These are phyloP conservation scores for Shiraia sp. DNA, from an alignment of 2,329 filamentous ascomycete genomes.

Conservation along the genomic window DNA sequence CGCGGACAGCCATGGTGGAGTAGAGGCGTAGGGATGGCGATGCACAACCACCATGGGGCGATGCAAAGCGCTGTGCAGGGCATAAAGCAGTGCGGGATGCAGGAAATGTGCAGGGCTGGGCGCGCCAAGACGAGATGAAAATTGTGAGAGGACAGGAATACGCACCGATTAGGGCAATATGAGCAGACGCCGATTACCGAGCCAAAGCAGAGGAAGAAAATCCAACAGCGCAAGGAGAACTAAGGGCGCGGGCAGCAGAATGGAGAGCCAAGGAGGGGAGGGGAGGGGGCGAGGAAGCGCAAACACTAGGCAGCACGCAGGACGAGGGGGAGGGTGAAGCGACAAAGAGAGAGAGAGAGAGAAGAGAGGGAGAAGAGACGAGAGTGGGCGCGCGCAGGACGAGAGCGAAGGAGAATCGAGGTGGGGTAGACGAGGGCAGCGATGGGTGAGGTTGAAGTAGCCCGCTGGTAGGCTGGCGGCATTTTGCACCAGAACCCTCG, in stretches of 20 bases:
- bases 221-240: slow-evolving; percentile 40
- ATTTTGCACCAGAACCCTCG: too few relatives aligned
- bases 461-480: slow-evolving; percentile 3
- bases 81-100: slow-evolving; percentile 3
- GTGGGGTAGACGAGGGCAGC: slow-evolving; percentile 31
- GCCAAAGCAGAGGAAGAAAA: slow-evolving; percentile 25
- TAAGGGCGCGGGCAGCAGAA: slow-evolving; percentile 15
- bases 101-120: slow-evolving; percentile 9
- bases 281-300: slow-evolving; percentile 7
- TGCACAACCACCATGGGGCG: slow-evolving; percentile 6
- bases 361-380: slow-evolving; percentile 8
- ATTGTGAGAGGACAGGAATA: slow-evolving; percentile 21
- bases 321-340: slow-evolving; percentile 8
- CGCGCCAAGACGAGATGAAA: slow-evolving; percentile 31
- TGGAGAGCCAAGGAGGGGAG: slow-evolving; percentile 1
- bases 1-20: not conserved
- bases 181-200: slow-evolving; percentile 11
- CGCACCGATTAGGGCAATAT: slow-evolving; percentile 28
- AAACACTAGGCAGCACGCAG: not conserved
- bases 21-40: not conserved
- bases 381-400: not conserved
- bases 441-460: slow-evolving; percentile 14
- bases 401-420: slow-evolving; percentile 20
- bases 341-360: slow-evolving; percentile 22
- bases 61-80: slow-evolving; percentile 7